Conservation (phyloP, 768 basidiomycete species). For the Pleurotus eryngii region DNA sequence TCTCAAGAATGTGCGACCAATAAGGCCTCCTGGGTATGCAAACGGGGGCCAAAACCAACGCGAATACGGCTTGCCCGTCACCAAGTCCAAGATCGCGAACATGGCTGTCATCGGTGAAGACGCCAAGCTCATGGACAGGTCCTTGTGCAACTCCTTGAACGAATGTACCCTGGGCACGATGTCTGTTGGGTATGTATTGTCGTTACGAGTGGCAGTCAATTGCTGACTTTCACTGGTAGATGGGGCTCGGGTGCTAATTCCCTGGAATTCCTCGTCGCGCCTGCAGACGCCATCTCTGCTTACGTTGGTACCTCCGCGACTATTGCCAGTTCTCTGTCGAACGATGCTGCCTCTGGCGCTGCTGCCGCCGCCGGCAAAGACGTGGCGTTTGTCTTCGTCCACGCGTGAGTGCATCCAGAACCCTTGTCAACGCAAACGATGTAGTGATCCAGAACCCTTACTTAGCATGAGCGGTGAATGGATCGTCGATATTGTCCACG, state of each 20-base stretch:
- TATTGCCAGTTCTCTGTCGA: slow-evolving; percentile 60
- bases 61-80: background rate
- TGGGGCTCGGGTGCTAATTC: slow-evolving; percentile 6
- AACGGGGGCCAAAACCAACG: background rate
- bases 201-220: background rate
- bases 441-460: background rate
- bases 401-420: slow-evolving; percentile 29
- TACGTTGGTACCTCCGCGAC: slow-evolving; percentile 69
- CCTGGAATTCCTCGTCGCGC: slow-evolving; percentile 32
- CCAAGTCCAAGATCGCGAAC: background rate
- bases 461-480: slow-evolving; percentile 7
- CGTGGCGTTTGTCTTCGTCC: slow-evolving; percentile 78
- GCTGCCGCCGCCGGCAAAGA: slow-evolving; percentile 43
- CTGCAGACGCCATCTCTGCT: slow-evolving; percentile 76
- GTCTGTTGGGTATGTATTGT: background rate
- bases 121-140: background rate
- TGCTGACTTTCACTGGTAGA: background rate
- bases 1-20: slow-evolving; percentile 40
- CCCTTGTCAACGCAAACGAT: background rate
- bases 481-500: slow-evolving; percentile 11
- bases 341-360: slow-evolving; percentile 51
- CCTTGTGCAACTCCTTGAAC: background rate
- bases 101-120: slow-evolving; percentile 6
- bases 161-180: slow-evolving; percentile 1
- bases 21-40: background rate